These are phyloP conservation scores for Neopestalotiopsis clavispora DNA, from an alignment of 2,329 filamentous ascomycete genomes.

Conservation along the genomic window DNA sequence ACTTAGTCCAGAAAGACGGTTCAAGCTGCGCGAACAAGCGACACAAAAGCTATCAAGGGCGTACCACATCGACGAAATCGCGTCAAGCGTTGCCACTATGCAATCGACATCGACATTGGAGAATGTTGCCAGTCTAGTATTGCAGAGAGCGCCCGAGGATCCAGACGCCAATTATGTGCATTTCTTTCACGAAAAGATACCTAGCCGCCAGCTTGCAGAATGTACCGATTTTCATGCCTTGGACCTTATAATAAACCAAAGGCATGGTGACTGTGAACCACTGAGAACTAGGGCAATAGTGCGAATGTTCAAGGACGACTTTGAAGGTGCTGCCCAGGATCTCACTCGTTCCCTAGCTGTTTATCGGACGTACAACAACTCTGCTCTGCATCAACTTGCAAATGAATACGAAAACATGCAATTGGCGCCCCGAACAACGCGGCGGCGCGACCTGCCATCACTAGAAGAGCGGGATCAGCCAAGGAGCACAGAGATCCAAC, in stretches of 20 bases:
- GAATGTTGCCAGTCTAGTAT: constrained; percentile 74
- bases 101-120: constrained; percentile 79
- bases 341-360: constrained; percentile 68
- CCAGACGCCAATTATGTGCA: constrained; percentile 85
- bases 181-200: constrained; percentile 91
- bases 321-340: constrained; percentile 71
- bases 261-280: constrained; percentile 68
- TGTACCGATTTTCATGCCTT: constrained; percentile 71
- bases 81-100: constrained; percentile 83
- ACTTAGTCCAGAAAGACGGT: constrained; percentile 76
- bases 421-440: constrained; percentile 42
- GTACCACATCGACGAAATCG: constrained; percentile 83
- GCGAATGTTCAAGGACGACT: constrained; percentile 77
- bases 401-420: constrained; percentile 52
- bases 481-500: constrained; percentile 73
- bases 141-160: constrained; percentile 71
- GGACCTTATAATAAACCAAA: constrained; percentile 68
- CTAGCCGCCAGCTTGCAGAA: constrained; percentile 73
- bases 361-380: constrained; percentile 53
- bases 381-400: constrained; percentile 51
- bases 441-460: constrained; percentile 36
- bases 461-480: constrained; percentile 61
- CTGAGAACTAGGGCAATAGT: constrained; percentile 77
- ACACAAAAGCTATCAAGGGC: constrained; percentile 78
- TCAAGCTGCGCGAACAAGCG: constrained; percentile 80